Evolutionary conservation across 164 flowering plant species (phyloP), one percentile per base, ranked within the genome.

Genomic region (Stephania cephalantha): DNA sequence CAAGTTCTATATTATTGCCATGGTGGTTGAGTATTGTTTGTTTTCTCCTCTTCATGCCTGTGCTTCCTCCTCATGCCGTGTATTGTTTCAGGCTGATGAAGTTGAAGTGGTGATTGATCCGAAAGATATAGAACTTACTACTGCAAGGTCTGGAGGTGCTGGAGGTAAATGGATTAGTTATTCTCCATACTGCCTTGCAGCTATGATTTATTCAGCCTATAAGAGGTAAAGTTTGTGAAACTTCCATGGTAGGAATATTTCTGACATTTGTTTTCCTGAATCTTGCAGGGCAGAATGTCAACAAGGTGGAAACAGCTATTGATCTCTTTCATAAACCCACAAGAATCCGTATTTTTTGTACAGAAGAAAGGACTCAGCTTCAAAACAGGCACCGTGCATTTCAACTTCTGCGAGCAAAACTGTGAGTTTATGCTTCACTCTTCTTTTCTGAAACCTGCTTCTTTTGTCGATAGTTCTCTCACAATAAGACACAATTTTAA

Each of bases 81-180:
- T 29, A 44, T 11, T 71, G 71, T 71, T 79, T 78, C 84, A 95
- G 98, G 97, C 85, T 78, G 97, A 92, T 86, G 98, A 93, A 85
- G 94, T 95, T 81, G 99, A 95, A 73, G 90, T 93, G 77, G 97
- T 78, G 48, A 95, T 95, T 80, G 97, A 93, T 84, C 97, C 98
- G 45, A 92, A 95, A 82, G 99, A 95, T 35, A 91, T 93, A 77
- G 98, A 93, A 82, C 95, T 95, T 72, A 89, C 97, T 65, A 95
- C 98, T 9, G 94, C 99, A 66, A 88, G 99, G 71, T 90, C 99
- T 73, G 98, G 98, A 45, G 99, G 99, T 77, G 99, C 99, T 84
- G 99, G 99, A 91, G 98, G 99, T 95, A 58, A 58, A 58, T 15
- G 18, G 64, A 4, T 58, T 18, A 58, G 64, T 55, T 55, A 18